Evolutionary conservation across 257 asterid genomes (phyloP).

Genomic region (Solanum virginianum): DNA sequence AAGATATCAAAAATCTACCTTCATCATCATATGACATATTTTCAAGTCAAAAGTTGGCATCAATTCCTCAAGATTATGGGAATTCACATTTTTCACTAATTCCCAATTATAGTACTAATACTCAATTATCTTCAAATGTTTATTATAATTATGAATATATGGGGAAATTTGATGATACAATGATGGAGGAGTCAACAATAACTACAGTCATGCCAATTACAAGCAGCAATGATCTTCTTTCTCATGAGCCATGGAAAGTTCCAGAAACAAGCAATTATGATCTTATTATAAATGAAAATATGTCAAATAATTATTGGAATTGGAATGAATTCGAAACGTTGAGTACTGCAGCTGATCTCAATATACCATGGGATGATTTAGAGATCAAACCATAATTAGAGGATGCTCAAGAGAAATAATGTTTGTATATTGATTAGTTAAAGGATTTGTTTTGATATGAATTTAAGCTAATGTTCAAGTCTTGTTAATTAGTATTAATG

Average conservation of each 20-base stretch:
- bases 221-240: constrained; percentile 1
- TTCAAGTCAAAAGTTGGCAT: neutral
- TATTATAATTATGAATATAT: neutral
- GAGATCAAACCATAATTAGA: constrained; percentile 17
- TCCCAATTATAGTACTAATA: neutral
- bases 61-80: neutral
- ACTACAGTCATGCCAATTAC: constrained; percentile 23
- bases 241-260: constrained; percentile 25
- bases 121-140: neutral
- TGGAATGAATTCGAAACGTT: constrained; percentile 25
- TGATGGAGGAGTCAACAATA: constrained; percentile 28
- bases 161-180: constrained; percentile 18
- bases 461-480: neutral
- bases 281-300: neutral
- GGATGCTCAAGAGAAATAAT: neutral
- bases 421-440: neutral
- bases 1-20: constrained; percentile 10
- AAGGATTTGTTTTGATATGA: neutral
- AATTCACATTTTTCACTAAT: neutral
- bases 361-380: constrained; percentile 25
- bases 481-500: neutral
- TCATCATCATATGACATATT: constrained; percentile 6
- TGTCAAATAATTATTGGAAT: constrained; percentile 19
- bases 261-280: constrained; percentile 8
- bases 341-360: constrained; percentile 27